Percentiles rank a stretch among this genome's conserved stretches.
phyloP scores from a whole-genome alignment of 2,329 filamentous ascomycete species.

The Aspergillus caelatus region DNA sequence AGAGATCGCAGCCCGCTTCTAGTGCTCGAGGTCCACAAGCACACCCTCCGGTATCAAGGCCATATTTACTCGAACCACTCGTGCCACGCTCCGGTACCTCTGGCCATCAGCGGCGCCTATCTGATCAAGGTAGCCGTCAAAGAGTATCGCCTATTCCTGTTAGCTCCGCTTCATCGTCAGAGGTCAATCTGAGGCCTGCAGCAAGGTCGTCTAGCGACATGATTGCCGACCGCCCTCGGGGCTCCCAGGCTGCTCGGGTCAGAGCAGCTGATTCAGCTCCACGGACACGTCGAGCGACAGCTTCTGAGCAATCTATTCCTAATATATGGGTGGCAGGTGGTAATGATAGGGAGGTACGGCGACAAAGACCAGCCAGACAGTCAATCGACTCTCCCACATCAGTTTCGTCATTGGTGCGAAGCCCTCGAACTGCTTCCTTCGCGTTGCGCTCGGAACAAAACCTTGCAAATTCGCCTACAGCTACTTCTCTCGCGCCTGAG shows the following conservation, averaged over 20 bases:
- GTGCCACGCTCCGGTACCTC: slow-evolving; percentile 23
- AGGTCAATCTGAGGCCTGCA: slow-evolving; percentile 36
- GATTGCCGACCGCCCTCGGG: slow-evolving; percentile 33
- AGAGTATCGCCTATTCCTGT: slow-evolving; percentile 38
- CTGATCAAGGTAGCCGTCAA: slow-evolving; percentile 38
- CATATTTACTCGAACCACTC: slow-evolving; percentile 37
- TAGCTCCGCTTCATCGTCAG: slow-evolving; percentile 37
- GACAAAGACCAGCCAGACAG: slow-evolving; percentile 26
- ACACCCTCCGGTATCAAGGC: slow-evolving; percentile 34
- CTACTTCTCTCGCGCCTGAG: slow-evolving; percentile 18
- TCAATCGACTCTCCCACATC: slow-evolving; percentile 28
- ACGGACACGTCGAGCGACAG: slow-evolving; percentile 35
- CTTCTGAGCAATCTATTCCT: slow-evolving; percentile 34
- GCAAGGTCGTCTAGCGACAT: slow-evolving; percentile 41
- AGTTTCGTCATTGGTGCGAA: slow-evolving; percentile 20
- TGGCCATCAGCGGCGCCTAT: slow-evolving; percentile 39
- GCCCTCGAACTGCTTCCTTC: slow-evolving; percentile 5
- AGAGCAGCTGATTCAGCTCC: slow-evolving; percentile 28
- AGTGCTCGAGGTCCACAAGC: slow-evolving; percentile 23
- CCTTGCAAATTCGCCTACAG: slow-evolving; percentile 10
- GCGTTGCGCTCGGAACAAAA: slow-evolving; percentile 18
- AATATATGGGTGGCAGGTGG: slow-evolving; percentile 27
- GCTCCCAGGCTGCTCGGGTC: slow-evolving; percentile 27
- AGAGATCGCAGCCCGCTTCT: slow-evolving; percentile 23
- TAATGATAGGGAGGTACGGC: slow-evolving; percentile 26